These are phyloP conservation scores for Kockovaella imperatae DNA, from an alignment of 768 basidiomycete species.

Conservation along the genomic window DNA sequence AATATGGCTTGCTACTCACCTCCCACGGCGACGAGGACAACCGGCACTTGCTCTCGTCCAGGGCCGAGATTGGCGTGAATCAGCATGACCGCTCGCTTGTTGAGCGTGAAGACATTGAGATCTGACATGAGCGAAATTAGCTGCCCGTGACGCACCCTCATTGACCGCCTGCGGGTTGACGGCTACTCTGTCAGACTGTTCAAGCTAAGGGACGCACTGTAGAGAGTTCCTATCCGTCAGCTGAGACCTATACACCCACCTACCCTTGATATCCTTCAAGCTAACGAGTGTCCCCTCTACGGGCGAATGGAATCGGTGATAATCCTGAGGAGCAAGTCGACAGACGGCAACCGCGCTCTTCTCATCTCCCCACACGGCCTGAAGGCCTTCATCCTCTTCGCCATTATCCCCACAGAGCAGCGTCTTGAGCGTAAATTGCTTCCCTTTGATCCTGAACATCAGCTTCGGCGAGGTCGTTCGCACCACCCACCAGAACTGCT, in stretches of 20 bases:
- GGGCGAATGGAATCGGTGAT: slow-evolving; percentile 72
- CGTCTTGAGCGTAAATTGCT: slow-evolving; percentile 58
- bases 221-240: slow-evolving; percentile 29
- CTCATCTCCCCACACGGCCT: slow-evolving; percentile 36
- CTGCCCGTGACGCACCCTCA: slow-evolving; percentile 51
- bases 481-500: slow-evolving; percentile 58
- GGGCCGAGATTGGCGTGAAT: slow-evolving; percentile 30
- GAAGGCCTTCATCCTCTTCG: slow-evolving; percentile 46
- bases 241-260: background rate
- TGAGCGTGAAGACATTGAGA: slow-evolving; percentile 43
- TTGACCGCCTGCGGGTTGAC: slow-evolving; percentile 76
- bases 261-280: slow-evolving; percentile 40
- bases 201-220: slow-evolving; percentile 42
- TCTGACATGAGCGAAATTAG: slow-evolving; percentile 27
- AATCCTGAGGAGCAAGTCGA: slow-evolving; percentile 70
- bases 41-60: slow-evolving; percentile 40
- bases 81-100: slow-evolving; percentile 41
- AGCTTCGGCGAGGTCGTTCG: background rate
- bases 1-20: slow-evolving; percentile 38
- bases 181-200: slow-evolving; percentile 22
- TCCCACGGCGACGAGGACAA: slow-evolving; percentile 69
- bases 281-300: slow-evolving; percentile 52
- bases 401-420: slow-evolving; percentile 57
- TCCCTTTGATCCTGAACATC: slow-evolving; percentile 56
- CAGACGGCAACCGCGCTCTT: slow-evolving; percentile 55